phyloP scores from a whole-genome alignment of 164 flowering plant genomes.

The Brasenia schreberi region DNA sequence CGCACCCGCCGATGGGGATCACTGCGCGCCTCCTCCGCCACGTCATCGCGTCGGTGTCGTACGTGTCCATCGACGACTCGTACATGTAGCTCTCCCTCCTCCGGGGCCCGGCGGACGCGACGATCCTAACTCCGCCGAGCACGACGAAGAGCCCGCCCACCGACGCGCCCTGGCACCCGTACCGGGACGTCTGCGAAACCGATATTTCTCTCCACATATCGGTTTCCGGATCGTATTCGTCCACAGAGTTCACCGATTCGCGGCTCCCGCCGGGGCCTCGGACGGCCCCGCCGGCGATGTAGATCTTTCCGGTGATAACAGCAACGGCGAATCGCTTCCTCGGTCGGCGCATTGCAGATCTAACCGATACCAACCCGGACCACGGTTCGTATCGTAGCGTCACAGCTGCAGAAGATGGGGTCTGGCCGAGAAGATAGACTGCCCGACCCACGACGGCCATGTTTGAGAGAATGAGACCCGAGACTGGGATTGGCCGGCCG shows the following conservation, averaged over 20 bases:
- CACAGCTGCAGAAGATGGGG: not conserved
- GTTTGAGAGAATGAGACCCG: conserved; percentile 30
- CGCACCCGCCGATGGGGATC: conserved; percentile 88
- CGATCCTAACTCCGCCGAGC: conserved; percentile 73
- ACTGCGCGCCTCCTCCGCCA: conserved; percentile 62
- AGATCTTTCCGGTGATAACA: conserved; percentile 35
- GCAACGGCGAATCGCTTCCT: conserved; percentile 76
- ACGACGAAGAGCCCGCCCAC: conserved; percentile 64
- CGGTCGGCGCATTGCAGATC: conserved; percentile 33
- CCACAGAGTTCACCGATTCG: conserved; percentile 35
- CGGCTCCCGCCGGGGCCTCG: conserved; percentile 21
- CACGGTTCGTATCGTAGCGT: conserved; percentile 45
- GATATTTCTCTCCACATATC: conserved; percentile 60
- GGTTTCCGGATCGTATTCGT: conserved; percentile 60
- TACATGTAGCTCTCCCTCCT: conserved; percentile 39
- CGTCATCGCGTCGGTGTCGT: conserved; percentile 44
- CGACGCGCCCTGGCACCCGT: conserved; percentile 78
- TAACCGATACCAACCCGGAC: conserved; percentile 24
- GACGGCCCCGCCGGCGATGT: conserved; percentile 39
- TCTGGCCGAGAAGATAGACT: conserved; percentile 35
- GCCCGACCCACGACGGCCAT: conserved; percentile 31
- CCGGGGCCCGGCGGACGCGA: conserved; percentile 8
- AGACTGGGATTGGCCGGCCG: conserved; percentile 6
- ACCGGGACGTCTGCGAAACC: conserved; percentile 47
- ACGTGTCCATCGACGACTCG: conserved; percentile 81